Percentiles rank a stretch among this genome's conserved stretches.
These are phyloP conservation scores for Parathielavia hyrcaniae DNA, from an alignment of 495 filamentous ascomycete genomes.

Conservation along the genomic window DNA sequence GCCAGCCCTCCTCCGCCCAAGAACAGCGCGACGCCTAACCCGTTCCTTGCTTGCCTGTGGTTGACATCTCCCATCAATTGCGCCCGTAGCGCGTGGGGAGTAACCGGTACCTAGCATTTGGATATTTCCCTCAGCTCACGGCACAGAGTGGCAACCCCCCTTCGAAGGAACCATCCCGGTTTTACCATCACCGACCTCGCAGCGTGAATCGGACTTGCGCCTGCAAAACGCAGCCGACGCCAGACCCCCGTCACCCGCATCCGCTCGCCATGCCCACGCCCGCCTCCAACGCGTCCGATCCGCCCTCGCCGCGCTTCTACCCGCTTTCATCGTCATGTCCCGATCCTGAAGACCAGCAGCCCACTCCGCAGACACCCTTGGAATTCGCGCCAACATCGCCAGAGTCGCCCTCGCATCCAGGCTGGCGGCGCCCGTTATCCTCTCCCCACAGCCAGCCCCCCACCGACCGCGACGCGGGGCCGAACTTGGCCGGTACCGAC, in stretches of 20 bases:
- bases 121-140: background rate
- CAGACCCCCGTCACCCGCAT: background rate
- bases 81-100: constrained; percentile 8
- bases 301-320: constrained; percentile 35
- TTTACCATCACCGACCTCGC: background rate
- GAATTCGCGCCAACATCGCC: constrained; percentile 13
- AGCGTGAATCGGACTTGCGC: background rate
- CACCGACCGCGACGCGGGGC: constrained; percentile 13
- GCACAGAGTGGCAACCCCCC: background rate
- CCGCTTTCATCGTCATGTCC: constrained; percentile 44
- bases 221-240: background rate
- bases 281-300: constrained; percentile 38
- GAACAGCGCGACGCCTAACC: background rate
- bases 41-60: background rate
- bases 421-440: constrained; percentile 21
- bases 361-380: constrained; percentile 7
- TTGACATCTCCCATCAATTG: constrained; percentile 1
- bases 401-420: constrained; percentile 16
- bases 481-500: constrained; percentile 23
- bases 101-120: background rate
- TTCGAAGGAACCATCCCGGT: background rate
- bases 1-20: constrained; percentile 4
- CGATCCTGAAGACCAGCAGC: constrained; percentile 27
- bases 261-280: constrained; percentile 46
- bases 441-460: constrained; percentile 13